Evolutionary conservation across 1,284 basidiomycete genomes (phyloP).

Genomic region (Rhodofomes roseus): DNA sequence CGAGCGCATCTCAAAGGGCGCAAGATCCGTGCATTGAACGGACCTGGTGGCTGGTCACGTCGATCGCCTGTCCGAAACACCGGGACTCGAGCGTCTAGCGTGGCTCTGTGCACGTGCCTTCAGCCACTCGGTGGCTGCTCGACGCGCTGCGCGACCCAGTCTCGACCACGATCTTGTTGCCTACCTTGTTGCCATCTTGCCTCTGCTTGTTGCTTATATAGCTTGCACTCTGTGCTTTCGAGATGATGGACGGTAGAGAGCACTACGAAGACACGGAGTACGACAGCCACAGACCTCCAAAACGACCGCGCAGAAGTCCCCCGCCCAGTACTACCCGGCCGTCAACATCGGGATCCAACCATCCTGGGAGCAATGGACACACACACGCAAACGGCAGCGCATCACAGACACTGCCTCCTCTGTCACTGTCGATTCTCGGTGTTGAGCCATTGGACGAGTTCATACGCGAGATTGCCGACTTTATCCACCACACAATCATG

Average conservation of each 20-base stretch:
- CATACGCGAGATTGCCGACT: slow-evolving; percentile 88
- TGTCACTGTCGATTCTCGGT: slow-evolving; percentile 88
- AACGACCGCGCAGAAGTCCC: slow-evolving; percentile 29
- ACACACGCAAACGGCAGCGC: slow-evolving; percentile 16
- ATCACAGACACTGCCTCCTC: slow-evolving; percentile 44
- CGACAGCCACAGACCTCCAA: slow-evolving; percentile 25
- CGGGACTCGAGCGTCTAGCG: not conserved
- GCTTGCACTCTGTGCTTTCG: too few relatives aligned
- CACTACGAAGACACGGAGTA: slow-evolving; percentile 25
- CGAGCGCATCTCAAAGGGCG: too few relatives aligned
- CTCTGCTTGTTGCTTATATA: not conserved
- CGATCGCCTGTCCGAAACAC: not conserved
- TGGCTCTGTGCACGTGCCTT: not conserved
- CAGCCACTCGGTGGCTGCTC: not conserved
- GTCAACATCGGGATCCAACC: not conserved
- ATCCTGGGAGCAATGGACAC: slow-evolving; percentile 13
- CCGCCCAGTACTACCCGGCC: slow-evolving; percentile 9
- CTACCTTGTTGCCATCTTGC: not conserved
- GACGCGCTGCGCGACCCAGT: not conserved
- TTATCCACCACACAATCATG: slow-evolving; percentile 70
- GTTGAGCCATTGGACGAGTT: slow-evolving; percentile 95
- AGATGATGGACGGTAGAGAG: slow-evolving; percentile 17
- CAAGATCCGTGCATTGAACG: not conserved
- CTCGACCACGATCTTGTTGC: not conserved
- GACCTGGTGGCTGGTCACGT: not conserved